phyloP scores from a whole-genome alignment of 352 stramenopile species.

The Pythium dissotocum region DNA sequence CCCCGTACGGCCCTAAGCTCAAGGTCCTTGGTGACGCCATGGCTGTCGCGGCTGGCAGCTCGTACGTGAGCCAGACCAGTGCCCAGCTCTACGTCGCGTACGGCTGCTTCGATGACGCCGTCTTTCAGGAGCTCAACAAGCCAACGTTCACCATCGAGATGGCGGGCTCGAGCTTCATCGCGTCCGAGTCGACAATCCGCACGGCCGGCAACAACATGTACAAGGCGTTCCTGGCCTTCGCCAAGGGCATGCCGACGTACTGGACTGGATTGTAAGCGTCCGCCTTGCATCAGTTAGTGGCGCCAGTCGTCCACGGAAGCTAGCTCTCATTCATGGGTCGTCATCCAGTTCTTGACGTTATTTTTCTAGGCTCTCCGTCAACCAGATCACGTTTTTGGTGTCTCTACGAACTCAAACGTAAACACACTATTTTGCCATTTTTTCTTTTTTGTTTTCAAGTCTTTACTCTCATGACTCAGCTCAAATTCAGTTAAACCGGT shows the following conservation, averaged over 20 bases:
- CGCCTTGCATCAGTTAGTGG: not conserved
- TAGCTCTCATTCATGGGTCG: not conserved
- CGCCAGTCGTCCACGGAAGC: not conserved
- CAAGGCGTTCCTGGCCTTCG: slow-evolving; percentile 22
- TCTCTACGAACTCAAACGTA: not conserved
- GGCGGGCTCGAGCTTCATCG: slow-evolving; percentile 27
- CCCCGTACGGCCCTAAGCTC: slow-evolving; percentile 28
- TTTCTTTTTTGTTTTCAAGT: not conserved
- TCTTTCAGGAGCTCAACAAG: slow-evolving; percentile 33
- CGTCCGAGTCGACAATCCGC: slow-evolving; percentile 24
- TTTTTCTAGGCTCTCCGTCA: not conserved
- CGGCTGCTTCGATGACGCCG: slow-evolving; percentile 30
- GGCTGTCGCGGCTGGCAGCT: slow-evolving; percentile 16
- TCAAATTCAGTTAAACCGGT: too few relatives aligned
- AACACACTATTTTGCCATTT: not conserved
- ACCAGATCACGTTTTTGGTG: not conserved
- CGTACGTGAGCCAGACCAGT: slow-evolving; percentile 13
- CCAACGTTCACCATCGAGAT: slow-evolving; percentile 31
- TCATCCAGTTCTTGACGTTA: slow-evolving; percentile 5
- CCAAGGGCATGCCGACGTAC: slow-evolving; percentile 20
- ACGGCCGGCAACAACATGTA: slow-evolving; percentile 22
- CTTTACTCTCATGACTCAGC: not conserved
- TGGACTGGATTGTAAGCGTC: slow-evolving; percentile 12
- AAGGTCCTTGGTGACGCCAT: slow-evolving; percentile 20
- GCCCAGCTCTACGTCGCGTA: slow-evolving; percentile 32